phyloP scores from a whole-genome alignment of 2,329 filamentous ascomycete genomes.

The Penicillium sumatraense region DNA sequence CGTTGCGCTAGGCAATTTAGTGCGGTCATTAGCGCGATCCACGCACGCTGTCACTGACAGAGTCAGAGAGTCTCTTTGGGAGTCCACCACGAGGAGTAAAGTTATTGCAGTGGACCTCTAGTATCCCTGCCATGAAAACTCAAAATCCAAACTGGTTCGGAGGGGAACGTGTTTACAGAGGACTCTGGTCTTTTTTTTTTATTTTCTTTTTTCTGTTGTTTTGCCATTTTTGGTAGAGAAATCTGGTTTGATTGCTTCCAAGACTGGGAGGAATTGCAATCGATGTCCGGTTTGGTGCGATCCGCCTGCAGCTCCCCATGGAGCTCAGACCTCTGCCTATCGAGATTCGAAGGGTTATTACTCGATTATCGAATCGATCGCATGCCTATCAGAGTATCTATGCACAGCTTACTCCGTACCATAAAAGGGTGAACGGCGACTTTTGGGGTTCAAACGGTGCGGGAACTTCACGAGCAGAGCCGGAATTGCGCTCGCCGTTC shows the following conservation, averaged over 20 bases:
- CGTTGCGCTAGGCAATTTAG: not conserved
- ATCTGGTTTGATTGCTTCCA: not conserved
- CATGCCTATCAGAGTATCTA: not conserved
- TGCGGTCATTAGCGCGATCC: not conserved
- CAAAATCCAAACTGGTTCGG: not conserved
- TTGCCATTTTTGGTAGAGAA: not conserved
- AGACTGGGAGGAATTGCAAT: slow-evolving; percentile 1
- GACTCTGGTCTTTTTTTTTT: too few relatives aligned
- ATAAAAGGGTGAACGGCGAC: not conserved
- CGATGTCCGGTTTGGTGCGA: not conserved
- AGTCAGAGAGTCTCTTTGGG: not conserved
- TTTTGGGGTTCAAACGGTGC: not conserved
- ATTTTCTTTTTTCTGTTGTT: too few relatives aligned
- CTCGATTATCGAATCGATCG: not conserved
- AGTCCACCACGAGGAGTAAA: not conserved
- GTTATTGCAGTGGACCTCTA: not conserved
- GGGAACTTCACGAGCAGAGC: not conserved
- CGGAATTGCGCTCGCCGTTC: not conserved
- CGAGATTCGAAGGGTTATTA: not conserved
- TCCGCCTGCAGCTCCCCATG: not conserved
- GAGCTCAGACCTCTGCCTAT: not conserved
- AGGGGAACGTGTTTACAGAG: too few relatives aligned
- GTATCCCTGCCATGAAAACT: not conserved
- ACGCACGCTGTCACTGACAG: not conserved
- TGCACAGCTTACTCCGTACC: not conserved